A percentile compares a stretch with the other conserved stretches of the same genome.
These are phyloP conservation scores for Coemansia sp. DNA, from an alignment of 192 early-diverging fungal genomes.

Conservation along the genomic window DNA sequence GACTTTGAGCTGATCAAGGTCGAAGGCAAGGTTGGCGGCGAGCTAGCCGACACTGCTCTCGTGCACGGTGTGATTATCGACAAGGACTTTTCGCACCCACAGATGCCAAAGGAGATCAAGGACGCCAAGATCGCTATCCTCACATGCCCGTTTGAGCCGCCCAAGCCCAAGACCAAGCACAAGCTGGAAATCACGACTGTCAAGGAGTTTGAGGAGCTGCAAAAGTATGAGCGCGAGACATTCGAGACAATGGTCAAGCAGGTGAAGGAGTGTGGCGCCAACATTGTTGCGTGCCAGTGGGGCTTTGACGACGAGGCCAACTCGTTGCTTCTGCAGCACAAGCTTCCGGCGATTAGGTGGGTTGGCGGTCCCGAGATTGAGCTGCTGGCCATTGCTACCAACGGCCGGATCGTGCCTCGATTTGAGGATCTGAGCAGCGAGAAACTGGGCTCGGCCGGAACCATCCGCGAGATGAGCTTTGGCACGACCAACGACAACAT, in stretches of 20 bases:
- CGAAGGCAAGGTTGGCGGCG: conserved; percentile 98
- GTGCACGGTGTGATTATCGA: conserved; percentile 99
- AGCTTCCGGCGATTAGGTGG: conserved; percentile 98
- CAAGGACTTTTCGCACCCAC: conserved; percentile 99
- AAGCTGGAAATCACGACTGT: conserved; percentile 98
- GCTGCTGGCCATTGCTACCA: conserved; percentile 99
- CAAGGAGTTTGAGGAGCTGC: conserved; percentile 97
- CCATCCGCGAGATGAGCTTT: conserved; percentile 92
- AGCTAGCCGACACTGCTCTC: conserved; percentile 86
- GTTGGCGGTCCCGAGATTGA: conserved; percentile 99
- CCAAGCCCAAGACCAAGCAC: conserved; percentile 99
- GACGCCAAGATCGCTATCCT: conserved; percentile 98
- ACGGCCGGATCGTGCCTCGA: conserved; percentile 99
- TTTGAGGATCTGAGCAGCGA: conserved; percentile 88
- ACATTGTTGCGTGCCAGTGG: conserved; percentile 99
- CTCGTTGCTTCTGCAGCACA: conserved; percentile 95
- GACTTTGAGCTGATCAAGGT: conserved; percentile 99
- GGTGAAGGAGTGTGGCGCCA: conserved; percentile 97
- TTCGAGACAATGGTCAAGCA: conserved; percentile 96
- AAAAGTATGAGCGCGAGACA: conserved; percentile 92
- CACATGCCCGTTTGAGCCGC: conserved; percentile 99
- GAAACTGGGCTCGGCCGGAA: conserved; percentile 92
- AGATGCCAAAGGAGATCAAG: conserved; percentile 96
- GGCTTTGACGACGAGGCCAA: conserved; percentile 99
- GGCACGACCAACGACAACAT: conserved; percentile 99